Evolutionary conservation across 805 yeast genomes (phyloP).

Genomic region (Candida maltosa): DNA sequence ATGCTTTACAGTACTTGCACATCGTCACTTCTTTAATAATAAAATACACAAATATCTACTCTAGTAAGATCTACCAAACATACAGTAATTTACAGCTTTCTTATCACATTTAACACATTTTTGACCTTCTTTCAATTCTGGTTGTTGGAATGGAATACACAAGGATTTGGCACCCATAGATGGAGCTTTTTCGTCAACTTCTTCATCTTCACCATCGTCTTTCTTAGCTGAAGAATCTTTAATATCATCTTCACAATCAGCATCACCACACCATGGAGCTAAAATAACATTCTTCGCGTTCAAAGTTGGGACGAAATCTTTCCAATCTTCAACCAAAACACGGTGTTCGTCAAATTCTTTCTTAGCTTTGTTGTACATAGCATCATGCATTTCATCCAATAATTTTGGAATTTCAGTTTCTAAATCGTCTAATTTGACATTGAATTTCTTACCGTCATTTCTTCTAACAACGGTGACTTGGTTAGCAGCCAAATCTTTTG

Average conservation of each 20-base stretch:
- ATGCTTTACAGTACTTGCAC: constrained; percentile 3
- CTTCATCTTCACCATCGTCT: constrained; percentile 77
- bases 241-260: constrained; percentile 94
- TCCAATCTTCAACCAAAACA: constrained; percentile 78
- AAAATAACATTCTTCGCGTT: constrained; percentile 87
- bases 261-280: constrained; percentile 96
- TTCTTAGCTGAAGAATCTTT: constrained; percentile 84
- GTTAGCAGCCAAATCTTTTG: constrained; percentile 81
- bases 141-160: constrained; percentile 95
- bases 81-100: constrained; percentile 76
- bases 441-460: constrained; percentile 75
- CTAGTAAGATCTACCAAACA: constrained; percentile 96
- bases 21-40: background rate
- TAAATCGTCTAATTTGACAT: constrained; percentile 63
- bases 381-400: constrained; percentile 77
- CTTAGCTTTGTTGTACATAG: constrained; percentile 75
- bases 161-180: constrained; percentile 98
- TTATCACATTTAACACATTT: constrained; percentile 84
- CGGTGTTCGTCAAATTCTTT: constrained; percentile 80
- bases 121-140: constrained; percentile 70
- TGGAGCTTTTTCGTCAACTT: constrained; percentile 93
- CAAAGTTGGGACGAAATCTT: constrained; percentile 88
- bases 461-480: constrained; percentile 91
- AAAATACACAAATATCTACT: background rate
- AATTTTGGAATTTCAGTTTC: constrained; percentile 67